These are phyloP conservation scores for Phyllosticta citriasiana DNA, from an alignment of 2,329 filamentous ascomycete species.

Conservation along the genomic window DNA sequence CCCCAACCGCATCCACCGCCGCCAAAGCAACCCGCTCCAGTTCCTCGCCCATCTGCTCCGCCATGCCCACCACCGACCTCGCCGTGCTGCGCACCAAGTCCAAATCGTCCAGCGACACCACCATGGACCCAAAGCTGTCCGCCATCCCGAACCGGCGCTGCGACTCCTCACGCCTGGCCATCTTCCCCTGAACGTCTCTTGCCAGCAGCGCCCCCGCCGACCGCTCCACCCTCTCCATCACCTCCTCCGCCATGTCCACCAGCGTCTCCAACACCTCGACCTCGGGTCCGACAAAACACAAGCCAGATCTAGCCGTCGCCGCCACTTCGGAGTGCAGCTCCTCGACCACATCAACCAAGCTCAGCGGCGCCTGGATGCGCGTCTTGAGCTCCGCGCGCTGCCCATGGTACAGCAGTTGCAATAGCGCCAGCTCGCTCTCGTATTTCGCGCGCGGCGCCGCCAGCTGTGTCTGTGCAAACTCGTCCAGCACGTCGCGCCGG, in stretches of 20 bases:
- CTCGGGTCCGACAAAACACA: not conserved
- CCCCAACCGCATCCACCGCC: not conserved
- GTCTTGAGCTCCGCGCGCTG: not conserved
- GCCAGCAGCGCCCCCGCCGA: not conserved
- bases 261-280: not conserved
- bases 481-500: not conserved
- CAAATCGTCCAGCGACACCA: constrained; percentile 61
- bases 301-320: not conserved
- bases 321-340: not conserved
- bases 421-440: not conserved
- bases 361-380: not conserved
- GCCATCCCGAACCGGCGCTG: not conserved
- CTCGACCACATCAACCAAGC: not conserved
- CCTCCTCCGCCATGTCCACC: not conserved
- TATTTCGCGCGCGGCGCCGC: not conserved
- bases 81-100: constrained; percentile 43
- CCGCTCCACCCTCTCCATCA: not conserved
- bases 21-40: not conserved
- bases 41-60: not conserved
- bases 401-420: not conserved
- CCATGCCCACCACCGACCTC: not conserved
- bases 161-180: not conserved
- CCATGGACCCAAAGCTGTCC: constrained; percentile 22
- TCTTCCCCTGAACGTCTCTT: not conserved
- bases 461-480: not conserved